Base-by-base conservation (phyloP, 768 basidiomycete genomes). In the Leccinum subtestaceum region DNA sequence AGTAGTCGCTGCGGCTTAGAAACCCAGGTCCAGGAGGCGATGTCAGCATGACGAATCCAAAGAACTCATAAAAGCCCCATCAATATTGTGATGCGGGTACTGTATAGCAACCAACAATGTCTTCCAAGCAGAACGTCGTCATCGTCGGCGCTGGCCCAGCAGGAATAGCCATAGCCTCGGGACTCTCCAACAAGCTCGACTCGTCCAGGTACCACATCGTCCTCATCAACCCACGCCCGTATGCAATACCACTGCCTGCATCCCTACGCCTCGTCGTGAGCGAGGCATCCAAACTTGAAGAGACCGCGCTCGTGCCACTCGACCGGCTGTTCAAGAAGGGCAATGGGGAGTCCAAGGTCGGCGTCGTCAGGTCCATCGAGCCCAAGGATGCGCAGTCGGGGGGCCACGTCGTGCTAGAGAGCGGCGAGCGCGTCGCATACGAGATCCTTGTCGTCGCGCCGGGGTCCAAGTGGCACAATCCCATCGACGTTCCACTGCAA, bases 371-470 rank as follows among this genome's bases (percentile, higher is more conserved):
- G 6, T 69, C 81, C 50, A 72, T 87, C 55, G 71, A 79, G 5
- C 77, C 72, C 38, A 59, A 56, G 50, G 61, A 60, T 19, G 54
- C 63, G 29, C 69, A 69, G 4, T 64, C 70, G 13, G 76, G 78
- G n/a, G 82, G 82, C 0, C 75, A 79, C 21, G 76, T 89, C 6
- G 72, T 78, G 5, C 76, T 90, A 9, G 76, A 74, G 62, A 65
- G 74, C 60, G 85, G 84, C 34, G 78, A 84, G 52, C 67, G 67
- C 50, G 58, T 89, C 12, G 67, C 71, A 8, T 91, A 84, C 68
- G 77, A 78, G 11, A 70, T 80, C 21, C 81, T 91, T 46, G 77
- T 90, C 38, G 70, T 90, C 34, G 80, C 85, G 0, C 76, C 87
- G 2, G 89, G 89, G 1, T 78, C 77, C 43, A 70, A 62, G 4